Percentiles rank a stretch among this genome's conserved stretches.
phyloP scores from a whole-genome alignment of 1,284 basidiomycete genomes.

The Apiotrichum mycotoxinovorans region DNA sequence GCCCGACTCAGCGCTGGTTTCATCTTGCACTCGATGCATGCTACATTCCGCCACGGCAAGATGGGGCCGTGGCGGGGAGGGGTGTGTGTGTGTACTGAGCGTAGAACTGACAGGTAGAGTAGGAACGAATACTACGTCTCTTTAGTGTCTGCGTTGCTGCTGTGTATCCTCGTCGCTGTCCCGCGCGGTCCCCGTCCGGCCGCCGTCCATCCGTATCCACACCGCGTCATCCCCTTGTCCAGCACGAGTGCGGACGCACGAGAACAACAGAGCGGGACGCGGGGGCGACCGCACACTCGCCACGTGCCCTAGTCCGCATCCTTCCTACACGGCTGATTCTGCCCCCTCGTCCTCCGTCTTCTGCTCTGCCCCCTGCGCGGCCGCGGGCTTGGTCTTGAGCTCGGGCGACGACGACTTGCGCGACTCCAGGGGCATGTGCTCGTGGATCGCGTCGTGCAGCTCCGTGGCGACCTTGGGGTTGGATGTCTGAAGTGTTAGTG shows the following conservation, averaged over 20 bases:
- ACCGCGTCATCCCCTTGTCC: no score
- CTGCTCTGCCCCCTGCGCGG: no score
- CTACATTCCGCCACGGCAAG: neutral
- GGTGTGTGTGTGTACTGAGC: neutral
- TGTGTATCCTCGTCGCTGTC: neutral
- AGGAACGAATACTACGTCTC: no score
- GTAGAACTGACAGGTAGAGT: no score
- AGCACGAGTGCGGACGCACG: no score
- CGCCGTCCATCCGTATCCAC: no score
- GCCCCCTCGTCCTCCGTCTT: neutral
- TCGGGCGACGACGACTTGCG: conserved; percentile 2
- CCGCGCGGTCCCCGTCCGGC: no score
- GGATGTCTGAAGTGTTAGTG: conserved; percentile 52
- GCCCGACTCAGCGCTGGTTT: no score
- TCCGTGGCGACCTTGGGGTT: conserved; percentile 60
- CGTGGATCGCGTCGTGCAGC: conserved; percentile 34
- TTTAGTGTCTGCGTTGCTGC: no score
- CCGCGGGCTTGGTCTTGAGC: neutral
- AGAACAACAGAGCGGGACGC: no score
- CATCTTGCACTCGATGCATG: neutral
- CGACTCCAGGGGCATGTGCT: conserved; percentile 39
- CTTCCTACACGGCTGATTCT: neutral
- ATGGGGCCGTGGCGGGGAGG: neutral
- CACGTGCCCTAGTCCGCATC: no score
- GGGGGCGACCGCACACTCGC: no score